Evolutionary conservation across 2,329 filamentous ascomycete species (phyloP).

Genomic region (Xylaria sp.): DNA sequence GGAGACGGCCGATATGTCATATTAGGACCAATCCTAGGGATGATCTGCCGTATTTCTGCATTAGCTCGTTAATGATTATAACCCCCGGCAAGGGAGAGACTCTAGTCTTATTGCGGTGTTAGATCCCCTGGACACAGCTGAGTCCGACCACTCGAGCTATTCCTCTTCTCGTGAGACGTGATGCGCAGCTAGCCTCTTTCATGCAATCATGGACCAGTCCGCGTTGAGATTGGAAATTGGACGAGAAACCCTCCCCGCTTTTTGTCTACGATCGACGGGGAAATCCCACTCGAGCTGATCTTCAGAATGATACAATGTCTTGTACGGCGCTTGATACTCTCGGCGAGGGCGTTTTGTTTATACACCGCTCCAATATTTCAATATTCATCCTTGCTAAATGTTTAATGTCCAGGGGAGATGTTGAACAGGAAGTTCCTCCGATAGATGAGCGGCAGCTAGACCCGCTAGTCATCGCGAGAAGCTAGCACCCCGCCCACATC

Average conservation of each 20-base stretch:
- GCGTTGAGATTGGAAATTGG: slow-evolving; percentile 28
- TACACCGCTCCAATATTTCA: neutral
- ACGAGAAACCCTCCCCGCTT: slow-evolving; percentile 26
- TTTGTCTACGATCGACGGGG: slow-evolving; percentile 12
- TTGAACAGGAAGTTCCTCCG: neutral
- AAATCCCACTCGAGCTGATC: neutral
- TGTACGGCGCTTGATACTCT: neutral
- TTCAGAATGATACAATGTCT: neutral
- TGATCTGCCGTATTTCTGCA: slow-evolving; percentile 36
- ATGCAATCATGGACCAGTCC: slow-evolving; percentile 18
- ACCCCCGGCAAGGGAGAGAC: too few species aligned
- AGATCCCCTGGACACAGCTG: slow-evolving; percentile 28
- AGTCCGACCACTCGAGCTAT: slow-evolving; percentile 22
- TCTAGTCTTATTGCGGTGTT: too few species aligned
- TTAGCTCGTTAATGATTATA: slow-evolving; percentile 18
- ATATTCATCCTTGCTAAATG: neutral
- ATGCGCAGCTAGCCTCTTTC: slow-evolving; percentile 26
- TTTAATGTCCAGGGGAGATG: neutral
- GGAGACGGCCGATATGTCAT: slow-evolving; percentile 32
- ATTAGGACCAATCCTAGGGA: slow-evolving; percentile 28
- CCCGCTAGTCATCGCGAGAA: slow-evolving; percentile 16
- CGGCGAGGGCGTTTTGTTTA: neutral
- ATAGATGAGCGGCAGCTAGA: slow-evolving; percentile 20
- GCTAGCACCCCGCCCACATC: slow-evolving; percentile 6
- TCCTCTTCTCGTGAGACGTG: slow-evolving; percentile 25